These are phyloP conservation scores for Leishmania tropica DNA, from an alignment of 208 protist genomes.

Conservation along the genomic window DNA sequence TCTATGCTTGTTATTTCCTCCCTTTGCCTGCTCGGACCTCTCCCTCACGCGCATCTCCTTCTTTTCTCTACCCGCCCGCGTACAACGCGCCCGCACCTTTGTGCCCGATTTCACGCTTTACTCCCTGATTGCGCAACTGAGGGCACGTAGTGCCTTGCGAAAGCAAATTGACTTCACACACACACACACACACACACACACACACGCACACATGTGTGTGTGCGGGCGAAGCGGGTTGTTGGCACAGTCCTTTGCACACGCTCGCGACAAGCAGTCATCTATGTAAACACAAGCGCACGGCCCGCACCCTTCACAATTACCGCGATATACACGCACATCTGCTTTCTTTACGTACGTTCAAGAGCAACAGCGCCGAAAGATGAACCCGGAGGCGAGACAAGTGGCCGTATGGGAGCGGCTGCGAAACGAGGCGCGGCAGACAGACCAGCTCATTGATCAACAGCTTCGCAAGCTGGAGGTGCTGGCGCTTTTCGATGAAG, in stretches of 20 bases:
- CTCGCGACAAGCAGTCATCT: neutral
- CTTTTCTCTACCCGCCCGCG: neutral
- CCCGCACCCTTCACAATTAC: neutral
- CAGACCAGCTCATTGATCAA: slow-evolving; percentile 58
- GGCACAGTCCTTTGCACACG: neutral
- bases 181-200: too few relatives aligned
- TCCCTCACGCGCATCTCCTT: neutral
- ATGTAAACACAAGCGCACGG: neutral
- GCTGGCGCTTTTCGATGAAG: slow-evolving; percentile 41
- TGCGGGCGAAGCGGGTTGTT: neutral
- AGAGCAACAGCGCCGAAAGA: neutral
- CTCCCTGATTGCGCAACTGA: neutral
- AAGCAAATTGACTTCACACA: neutral
- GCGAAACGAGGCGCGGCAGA: slow-evolving; percentile 68
- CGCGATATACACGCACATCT: neutral
- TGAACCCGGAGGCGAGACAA: slow-evolving; percentile 20
- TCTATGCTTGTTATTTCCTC: slow-evolving; percentile 9
- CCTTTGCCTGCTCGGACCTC: neutral
- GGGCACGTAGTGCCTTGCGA: neutral
- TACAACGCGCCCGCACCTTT: neutral
- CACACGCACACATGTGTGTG: neutral
- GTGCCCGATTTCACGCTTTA: neutral
- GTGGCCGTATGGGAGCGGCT: slow-evolving; percentile 59
- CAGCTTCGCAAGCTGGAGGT: slow-evolving; percentile 58
- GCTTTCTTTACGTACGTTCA: neutral